These are phyloP conservation scores for Fusarium sulawesiense DNA, from an alignment of 2,329 filamentous ascomycete genomes.

Conservation along the genomic window DNA sequence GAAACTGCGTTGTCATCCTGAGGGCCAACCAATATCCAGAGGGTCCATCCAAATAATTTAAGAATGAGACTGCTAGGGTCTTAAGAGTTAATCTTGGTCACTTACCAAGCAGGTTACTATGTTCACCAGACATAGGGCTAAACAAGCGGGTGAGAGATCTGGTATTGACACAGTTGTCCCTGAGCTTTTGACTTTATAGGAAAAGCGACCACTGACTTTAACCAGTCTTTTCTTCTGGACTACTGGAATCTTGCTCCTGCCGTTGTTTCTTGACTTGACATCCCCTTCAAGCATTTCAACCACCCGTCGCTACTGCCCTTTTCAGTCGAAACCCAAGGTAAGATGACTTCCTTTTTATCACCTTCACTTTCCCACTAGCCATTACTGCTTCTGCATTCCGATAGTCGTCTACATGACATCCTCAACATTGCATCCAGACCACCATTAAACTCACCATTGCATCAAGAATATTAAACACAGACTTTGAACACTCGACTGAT, in stretches of 20 bases:
- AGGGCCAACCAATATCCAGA: not conserved
- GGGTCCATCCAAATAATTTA: no score
- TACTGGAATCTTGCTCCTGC: not conserved
- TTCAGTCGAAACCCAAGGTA: not conserved
- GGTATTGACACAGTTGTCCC: not conserved
- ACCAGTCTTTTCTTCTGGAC: not conserved
- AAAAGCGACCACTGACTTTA: not conserved
- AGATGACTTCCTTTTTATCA: not conserved
- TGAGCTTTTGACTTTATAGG: not conserved
- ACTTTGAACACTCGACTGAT: not conserved
- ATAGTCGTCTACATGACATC: not conserved
- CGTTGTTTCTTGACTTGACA: not conserved
- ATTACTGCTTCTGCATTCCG: not conserved
- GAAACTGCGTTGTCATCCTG: not conserved
- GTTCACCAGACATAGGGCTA: not conserved
- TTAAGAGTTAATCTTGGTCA: not conserved
- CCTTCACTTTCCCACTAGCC: not conserved
- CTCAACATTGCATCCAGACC: not conserved
- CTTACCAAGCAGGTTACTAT: not conserved
- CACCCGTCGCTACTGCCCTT: not conserved
- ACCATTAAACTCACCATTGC: not conserved
- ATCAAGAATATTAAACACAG: not conserved
- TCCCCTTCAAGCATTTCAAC: not conserved
- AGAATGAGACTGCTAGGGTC: not conserved
- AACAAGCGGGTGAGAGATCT: not conserved